phyloP scores from a whole-genome alignment of 768 basidiomycete genomes.

The Podaxis rugospora region DNA sequence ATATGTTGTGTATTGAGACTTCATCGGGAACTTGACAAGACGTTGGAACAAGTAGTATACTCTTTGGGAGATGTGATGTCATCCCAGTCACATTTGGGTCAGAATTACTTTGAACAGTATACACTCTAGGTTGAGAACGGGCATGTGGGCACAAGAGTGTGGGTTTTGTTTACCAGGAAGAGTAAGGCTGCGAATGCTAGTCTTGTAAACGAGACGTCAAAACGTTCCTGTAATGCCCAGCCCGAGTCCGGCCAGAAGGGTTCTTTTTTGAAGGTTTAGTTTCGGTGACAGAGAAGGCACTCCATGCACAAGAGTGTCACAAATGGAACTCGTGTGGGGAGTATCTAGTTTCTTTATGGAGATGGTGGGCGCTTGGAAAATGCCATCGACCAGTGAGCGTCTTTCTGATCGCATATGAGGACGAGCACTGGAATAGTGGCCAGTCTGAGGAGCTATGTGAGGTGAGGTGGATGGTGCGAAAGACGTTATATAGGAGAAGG shows the following conservation, averaged over 20 bases:
- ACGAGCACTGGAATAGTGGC: not conserved
- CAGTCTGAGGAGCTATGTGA: not conserved
- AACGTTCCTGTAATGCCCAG: not conserved
- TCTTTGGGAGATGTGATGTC: no score
- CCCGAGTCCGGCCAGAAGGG: constrained; percentile 1
- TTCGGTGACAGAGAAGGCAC: constrained; percentile 7
- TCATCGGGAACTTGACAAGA: no score
- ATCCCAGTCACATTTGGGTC: no score
- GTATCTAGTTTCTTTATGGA: not conserved
- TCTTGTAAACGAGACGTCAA: not conserved
- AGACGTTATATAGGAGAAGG: not conserved
- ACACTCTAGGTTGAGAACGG: not conserved
- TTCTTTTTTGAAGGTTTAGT: not conserved
- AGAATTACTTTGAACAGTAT: no score
- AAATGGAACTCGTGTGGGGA: not conserved
- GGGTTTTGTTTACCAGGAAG: constrained; percentile 1
- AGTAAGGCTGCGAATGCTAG: constrained; percentile 3
- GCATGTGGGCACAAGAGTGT: not conserved
- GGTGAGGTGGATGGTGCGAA: not conserved
- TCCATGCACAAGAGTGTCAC: not conserved
- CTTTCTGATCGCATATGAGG: not conserved
- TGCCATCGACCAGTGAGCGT: not conserved
- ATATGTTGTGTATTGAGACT: no score
- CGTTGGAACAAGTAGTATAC: no score
- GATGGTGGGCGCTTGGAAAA: not conserved